Conservation (phyloP, 169 alveolate species). For the Toxoplasma gondii region DNA sequence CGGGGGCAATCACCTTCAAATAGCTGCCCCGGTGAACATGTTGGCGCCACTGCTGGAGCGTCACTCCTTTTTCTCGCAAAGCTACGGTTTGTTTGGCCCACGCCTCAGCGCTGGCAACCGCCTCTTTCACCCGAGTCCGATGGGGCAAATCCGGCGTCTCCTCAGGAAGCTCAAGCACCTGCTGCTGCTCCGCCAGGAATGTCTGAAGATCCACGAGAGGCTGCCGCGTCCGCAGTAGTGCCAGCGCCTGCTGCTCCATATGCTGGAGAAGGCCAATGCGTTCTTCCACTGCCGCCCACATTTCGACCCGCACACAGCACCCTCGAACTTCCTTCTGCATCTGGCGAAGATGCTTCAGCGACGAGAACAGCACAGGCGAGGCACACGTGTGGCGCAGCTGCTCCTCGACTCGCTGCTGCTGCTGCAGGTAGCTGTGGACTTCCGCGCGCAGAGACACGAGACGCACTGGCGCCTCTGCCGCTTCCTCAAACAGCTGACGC, state of each 20-base stretch:
- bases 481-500: constrained; percentile 62
- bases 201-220: constrained; percentile 60
- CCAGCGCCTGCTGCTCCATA: constrained; percentile 57
- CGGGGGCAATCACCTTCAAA: constrained; percentile 23
- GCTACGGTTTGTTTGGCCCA: constrained; percentile 56
- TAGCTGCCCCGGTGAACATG: constrained; percentile 62
- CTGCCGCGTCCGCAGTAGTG: constrained; percentile 41
- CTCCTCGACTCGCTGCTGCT: constrained; percentile 63
- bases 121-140: constrained; percentile 63
- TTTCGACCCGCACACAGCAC: constrained; percentile 62
- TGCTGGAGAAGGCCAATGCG: constrained; percentile 62
- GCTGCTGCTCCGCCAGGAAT: constrained; percentile 64
- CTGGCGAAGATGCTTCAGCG: constrained; percentile 59
- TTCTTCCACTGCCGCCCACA: constrained; percentile 50
- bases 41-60: constrained; percentile 68
- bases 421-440: constrained; percentile 59
- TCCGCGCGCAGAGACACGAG: constrained; percentile 59
- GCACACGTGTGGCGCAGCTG: constrained; percentile 52
- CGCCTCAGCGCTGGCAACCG: constrained; percentile 42
- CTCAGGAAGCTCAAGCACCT: constrained; percentile 62
- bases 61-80: constrained; percentile 50
- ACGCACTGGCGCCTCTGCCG: constrained; percentile 67
- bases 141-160: constrained; percentile 67
- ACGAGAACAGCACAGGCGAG: constrained; percentile 55
- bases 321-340: constrained; percentile 59